These are phyloP conservation scores for Polytolypa hystricis DNA, from an alignment of 2,329 filamentous ascomycete species.

Conservation along the genomic window DNA sequence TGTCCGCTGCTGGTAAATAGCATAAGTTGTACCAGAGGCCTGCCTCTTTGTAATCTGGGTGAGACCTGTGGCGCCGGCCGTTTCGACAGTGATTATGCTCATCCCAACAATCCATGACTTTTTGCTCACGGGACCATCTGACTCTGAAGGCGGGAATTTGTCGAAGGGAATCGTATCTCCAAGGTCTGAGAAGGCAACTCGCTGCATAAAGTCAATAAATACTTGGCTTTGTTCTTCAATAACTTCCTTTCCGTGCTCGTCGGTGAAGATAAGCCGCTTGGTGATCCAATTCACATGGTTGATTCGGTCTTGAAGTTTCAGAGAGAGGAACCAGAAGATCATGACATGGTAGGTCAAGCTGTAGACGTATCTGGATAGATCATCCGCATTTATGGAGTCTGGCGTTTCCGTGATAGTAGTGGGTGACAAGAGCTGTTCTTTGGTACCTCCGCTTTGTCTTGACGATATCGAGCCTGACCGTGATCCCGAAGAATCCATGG, in stretches of 20 bases:
- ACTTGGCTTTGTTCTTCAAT: constrained; percentile 89
- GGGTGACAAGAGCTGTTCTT: constrained; percentile 29
- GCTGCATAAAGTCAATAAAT: constrained; percentile 89
- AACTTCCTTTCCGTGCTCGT: constrained; percentile 60
- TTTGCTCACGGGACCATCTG: constrained; percentile 31
- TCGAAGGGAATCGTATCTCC: constrained; percentile 50
- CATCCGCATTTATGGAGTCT: constrained; percentile 47
- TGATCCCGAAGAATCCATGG: constrained; percentile 20
- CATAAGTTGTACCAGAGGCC: constrained; percentile 40
- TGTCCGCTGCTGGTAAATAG: constrained; percentile 37
- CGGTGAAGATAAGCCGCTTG: constrained; percentile 66
- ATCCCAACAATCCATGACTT: constrained; percentile 42
- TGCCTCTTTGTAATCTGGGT: constrained; percentile 41
- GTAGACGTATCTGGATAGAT: constrained; percentile 86
- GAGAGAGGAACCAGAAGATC: constrained; percentile 88
- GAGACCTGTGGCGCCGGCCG: constrained; percentile 35
- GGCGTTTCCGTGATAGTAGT: constrained; percentile 18
- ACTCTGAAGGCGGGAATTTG: constrained; percentile 29
- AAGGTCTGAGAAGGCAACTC: constrained; percentile 73
- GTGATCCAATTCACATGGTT: constrained; percentile 85
- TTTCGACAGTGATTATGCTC: constrained; percentile 42
- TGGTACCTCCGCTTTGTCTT: constrained; percentile 33
- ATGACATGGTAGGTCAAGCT: constrained; percentile 91
- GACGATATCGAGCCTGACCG: constrained; percentile 26
- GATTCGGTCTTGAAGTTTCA: constrained; percentile 73